Conservation (phyloP, 2,329 filamentous ascomycete species). For the Pestalotiopsis fici region DNA sequence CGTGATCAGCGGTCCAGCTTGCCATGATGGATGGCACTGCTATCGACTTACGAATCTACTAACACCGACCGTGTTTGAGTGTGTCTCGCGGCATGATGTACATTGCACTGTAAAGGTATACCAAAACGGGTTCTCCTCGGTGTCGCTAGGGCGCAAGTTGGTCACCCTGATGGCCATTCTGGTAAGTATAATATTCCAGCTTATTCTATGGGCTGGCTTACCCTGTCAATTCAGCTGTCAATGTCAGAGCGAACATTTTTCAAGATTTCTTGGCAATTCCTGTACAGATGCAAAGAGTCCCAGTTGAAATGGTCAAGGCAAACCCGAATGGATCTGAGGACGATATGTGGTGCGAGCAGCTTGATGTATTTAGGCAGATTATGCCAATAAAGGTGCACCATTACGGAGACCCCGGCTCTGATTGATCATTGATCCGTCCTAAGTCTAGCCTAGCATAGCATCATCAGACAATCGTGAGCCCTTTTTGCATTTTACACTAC, state of each 20-base stretch:
- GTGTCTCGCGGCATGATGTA: constrained; percentile 91
- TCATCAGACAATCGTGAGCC: constrained; percentile 1
- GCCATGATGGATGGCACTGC: neutral
- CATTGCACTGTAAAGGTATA: constrained; percentile 99
- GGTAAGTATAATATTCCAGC: neutral
- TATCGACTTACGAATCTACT: constrained; percentile 76
- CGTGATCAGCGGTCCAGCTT: neutral
- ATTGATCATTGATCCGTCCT: constrained; percentile 8
- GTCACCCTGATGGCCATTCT: constrained; percentile 68
- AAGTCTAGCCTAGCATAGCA: neutral
- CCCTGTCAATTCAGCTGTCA: constrained; percentile 72
- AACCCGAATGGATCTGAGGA: neutral
- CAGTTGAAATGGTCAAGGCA: neutral
- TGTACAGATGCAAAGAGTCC: neutral
- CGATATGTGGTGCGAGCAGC: neutral
- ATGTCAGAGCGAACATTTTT: constrained; percentile 64
- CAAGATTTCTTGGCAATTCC: neutral
- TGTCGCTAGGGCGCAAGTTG: constrained; percentile 83
- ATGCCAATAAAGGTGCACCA: neutral
- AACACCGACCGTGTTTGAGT: constrained; percentile 83
- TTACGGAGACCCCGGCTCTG: neutral
- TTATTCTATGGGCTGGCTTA: constrained; percentile 35
- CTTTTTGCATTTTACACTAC: neutral
- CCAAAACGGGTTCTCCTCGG: constrained; percentile 80
- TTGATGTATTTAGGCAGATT: neutral